Evolutionary conservation across 169 alveolate species (phyloP).

Genomic region (Perkinsus chesapeaki): DNA sequence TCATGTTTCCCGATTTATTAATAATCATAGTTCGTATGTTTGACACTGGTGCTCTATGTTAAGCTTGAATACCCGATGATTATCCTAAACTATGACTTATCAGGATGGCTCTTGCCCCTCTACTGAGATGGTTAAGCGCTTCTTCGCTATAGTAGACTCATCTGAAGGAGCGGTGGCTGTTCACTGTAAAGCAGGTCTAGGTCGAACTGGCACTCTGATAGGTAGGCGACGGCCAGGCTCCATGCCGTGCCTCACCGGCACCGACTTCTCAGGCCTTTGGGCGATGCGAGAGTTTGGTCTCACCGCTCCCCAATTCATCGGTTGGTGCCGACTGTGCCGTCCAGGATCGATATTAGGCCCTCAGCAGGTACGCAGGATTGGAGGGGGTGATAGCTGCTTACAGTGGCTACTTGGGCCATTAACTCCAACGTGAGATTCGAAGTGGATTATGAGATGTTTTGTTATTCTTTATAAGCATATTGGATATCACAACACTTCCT

Average conservation of each 20-base stretch:
- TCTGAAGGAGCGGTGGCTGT: conserved; percentile 76
- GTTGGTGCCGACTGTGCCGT: conserved; percentile 74
- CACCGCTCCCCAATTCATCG: conserved; percentile 78
- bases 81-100: conserved; percentile 19
- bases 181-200: conserved; percentile 86
- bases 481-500: no score
- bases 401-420: no score
- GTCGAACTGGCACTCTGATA: conserved; percentile 80
- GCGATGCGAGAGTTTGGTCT: conserved; percentile 70
- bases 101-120: conserved; percentile 74
- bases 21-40: no score
- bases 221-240: conserved; percentile 34
- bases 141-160: conserved; percentile 19
- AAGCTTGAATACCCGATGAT: neutral
- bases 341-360: conserved; percentile 86
- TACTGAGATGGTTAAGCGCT: neutral
- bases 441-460: no score
- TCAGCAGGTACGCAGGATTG: conserved; percentile 34
- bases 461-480: no score
- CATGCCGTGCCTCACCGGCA: neutral
- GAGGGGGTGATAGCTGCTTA: neutral
- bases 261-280: conserved; percentile 18
- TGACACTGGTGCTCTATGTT: no score
- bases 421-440: no score
- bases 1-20: no score